Evolutionary conservation across 2,329 filamentous ascomycete genomes (phyloP).

Genomic region (Acarospora socialis): DNA sequence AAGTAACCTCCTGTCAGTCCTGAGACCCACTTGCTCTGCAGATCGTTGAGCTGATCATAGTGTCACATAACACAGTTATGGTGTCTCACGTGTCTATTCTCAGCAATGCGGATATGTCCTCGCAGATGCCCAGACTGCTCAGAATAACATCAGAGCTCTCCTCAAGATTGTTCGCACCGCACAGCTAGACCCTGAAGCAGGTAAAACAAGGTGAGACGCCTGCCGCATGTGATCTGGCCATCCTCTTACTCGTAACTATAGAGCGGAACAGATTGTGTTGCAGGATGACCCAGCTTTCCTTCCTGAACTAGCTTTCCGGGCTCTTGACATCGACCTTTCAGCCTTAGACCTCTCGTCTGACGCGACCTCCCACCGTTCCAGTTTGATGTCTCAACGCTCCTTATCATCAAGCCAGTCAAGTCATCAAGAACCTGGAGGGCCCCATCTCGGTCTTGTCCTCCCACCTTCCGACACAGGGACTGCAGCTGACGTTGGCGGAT

Average conservation of each 20-base stretch:
- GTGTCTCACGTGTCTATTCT: constrained; percentile 68
- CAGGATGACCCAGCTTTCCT: constrained; percentile 72
- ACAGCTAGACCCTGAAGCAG: constrained; percentile 55
- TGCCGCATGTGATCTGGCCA: neutral
- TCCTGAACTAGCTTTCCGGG: constrained; percentile 48
- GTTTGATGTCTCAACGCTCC: constrained; percentile 15
- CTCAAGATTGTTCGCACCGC: constrained; percentile 43
- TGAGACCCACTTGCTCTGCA: neutral
- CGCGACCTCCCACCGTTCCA: constrained; percentile 20
- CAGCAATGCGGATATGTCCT: constrained; percentile 83
- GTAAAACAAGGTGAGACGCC: constrained; percentile 49
- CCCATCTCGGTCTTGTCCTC: constrained; percentile 33
- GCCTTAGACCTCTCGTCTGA: constrained; percentile 27
- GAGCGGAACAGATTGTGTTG: constrained; percentile 61
- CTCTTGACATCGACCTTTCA: constrained; percentile 41
- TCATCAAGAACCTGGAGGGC: constrained; percentile 15
- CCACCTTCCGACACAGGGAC: constrained; percentile 33
- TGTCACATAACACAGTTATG: constrained; percentile 40
- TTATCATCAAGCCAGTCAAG: constrained; percentile 21
- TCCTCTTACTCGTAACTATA: constrained; percentile 25
- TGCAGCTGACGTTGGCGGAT: constrained; percentile 24
- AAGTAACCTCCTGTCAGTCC: constrained; percentile 60
- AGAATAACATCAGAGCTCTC: constrained; percentile 57
- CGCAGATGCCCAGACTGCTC: constrained; percentile 60
- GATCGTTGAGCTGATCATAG: neutral